A percentile compares a stretch with the other conserved stretches of the same genome.
These are phyloP conservation scores for Volvariella volvacea DNA, from an alignment of 1,284 basidiomycete genomes.

Conservation along the genomic window DNA sequence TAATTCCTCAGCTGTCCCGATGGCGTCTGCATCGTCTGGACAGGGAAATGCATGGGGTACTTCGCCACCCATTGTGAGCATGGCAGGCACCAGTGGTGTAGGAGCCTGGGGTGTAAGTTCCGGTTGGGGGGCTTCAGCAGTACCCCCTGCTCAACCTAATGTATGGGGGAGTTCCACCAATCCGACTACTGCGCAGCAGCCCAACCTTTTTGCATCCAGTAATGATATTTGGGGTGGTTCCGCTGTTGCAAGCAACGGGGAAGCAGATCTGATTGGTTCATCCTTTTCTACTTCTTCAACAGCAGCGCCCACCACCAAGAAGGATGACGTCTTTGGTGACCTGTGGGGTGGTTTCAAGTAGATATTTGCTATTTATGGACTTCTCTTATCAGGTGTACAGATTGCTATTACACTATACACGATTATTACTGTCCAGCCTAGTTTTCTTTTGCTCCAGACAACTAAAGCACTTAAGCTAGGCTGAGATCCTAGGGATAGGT, in stretches of 20 bases:
- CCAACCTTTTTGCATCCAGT: conserved; percentile 34
- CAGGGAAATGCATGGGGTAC: conserved; percentile 19
- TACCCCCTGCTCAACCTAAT: conserved; percentile 23
- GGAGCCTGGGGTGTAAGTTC: conserved; percentile 63
- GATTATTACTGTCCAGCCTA: too few relatives aligned
- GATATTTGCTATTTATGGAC: conserved; percentile 3
- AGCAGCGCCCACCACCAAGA: conserved; percentile 42
- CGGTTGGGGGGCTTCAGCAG: conserved; percentile 40
- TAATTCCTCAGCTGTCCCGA: conserved; percentile 11
- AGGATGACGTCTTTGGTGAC: conserved; percentile 76
- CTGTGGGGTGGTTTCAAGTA: conserved; percentile 78
- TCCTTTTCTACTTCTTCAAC: conserved; percentile 16
- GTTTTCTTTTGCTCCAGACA: neutral
- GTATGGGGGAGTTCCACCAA: conserved; percentile 39
- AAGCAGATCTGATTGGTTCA: conserved; percentile 28
- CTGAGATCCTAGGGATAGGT: conserved; percentile 5
- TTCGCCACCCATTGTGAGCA: conserved; percentile 29
- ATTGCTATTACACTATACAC: neutral
- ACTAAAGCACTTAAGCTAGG: neutral
- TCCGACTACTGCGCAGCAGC: conserved; percentile 17
- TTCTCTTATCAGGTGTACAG: neutral
- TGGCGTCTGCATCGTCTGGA: conserved; percentile 13
- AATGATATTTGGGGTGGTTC: conserved; percentile 47
- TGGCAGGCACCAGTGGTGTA: conserved; percentile 49
- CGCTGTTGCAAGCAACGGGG: conserved; percentile 13